Conservation (phyloP, 2,329 filamentous ascomycete genomes). For the Diaporthe citrichinensis region DNA sequence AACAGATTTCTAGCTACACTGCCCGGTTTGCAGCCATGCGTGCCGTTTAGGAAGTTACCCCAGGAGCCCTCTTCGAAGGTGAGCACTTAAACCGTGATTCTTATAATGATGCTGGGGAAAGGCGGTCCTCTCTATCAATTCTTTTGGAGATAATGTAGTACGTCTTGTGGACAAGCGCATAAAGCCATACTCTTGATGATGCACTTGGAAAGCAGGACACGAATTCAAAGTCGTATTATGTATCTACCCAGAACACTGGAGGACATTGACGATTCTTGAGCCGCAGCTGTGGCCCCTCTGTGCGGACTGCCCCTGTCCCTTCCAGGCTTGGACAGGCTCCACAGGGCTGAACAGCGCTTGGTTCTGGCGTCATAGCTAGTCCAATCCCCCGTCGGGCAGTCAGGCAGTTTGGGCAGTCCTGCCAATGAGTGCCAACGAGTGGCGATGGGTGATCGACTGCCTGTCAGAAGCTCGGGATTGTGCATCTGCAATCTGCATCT, state of each 20-base stretch:
- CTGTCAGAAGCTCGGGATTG: conserved; percentile 15
- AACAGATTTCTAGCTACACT: background rate
- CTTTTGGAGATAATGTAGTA: background rate
- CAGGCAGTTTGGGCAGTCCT: conserved; percentile 19
- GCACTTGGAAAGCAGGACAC: background rate
- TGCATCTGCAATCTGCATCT: conserved; percentile 20
- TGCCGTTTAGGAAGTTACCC: no score
- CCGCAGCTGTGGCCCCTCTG: background rate
- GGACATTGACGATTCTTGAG: background rate
- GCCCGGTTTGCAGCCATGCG: background rate
- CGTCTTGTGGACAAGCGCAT: background rate
- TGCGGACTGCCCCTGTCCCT: background rate
- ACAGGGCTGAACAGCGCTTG: conserved; percentile 35
- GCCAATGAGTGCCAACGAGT: background rate
- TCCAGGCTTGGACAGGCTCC: conserved; percentile 11
- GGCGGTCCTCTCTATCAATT: background rate
- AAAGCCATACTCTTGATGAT: background rate
- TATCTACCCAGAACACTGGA: background rate
- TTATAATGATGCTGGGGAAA: background rate
- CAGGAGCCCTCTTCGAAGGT: no score
- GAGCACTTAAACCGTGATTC: background rate
- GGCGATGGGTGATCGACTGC: conserved; percentile 12
- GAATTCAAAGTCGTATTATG: background rate
- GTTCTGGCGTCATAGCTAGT: conserved; percentile 10
- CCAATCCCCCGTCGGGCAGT: conserved; percentile 15